Conservation (phyloP, 2,329 filamentous ascomycete genomes). For the Fusarium sp. region DNA sequence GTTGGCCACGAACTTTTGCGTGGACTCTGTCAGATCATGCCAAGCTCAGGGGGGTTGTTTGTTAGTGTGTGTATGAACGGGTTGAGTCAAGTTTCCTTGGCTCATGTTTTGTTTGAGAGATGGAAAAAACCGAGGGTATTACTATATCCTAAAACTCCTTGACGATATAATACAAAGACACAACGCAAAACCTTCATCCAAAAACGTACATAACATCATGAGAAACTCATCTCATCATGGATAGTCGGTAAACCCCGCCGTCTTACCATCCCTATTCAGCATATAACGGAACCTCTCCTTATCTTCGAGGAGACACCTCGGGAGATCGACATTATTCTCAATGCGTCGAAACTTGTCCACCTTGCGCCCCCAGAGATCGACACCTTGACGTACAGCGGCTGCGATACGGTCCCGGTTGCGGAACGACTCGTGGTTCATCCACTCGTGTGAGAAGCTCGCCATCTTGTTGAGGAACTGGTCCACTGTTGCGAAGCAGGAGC, state of each 20-base stretch:
- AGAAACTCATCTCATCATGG: constrained; percentile 35
- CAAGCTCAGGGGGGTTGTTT: background rate
- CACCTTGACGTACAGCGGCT: constrained; percentile 61
- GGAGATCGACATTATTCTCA: constrained; percentile 64
- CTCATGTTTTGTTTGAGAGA: background rate
- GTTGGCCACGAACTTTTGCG: background rate
- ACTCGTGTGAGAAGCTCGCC: constrained; percentile 65
- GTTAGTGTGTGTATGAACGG: background rate
- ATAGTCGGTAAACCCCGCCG: constrained; percentile 62
- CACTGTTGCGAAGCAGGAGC: constrained; percentile 68
- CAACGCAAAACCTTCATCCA: background rate
- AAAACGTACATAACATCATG: background rate
- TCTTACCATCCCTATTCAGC: constrained; percentile 57
- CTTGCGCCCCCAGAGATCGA: constrained; percentile 66
- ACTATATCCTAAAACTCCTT: constrained; percentile 1
- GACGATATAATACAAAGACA: background rate
- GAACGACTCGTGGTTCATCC: constrained; percentile 63
- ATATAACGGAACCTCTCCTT: constrained; percentile 58
- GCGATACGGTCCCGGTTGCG: constrained; percentile 62
- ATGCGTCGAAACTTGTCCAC: constrained; percentile 61
- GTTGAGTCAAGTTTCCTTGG: background rate
- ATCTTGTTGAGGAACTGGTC: constrained; percentile 67
- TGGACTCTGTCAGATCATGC: constrained; percentile 3
- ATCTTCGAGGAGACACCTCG: constrained; percentile 57
- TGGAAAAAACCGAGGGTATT: constrained; percentile 1